These are phyloP conservation scores for Pichia paraexigua DNA, from an alignment of 805 yeast genomes.

Conservation along the genomic window DNA sequence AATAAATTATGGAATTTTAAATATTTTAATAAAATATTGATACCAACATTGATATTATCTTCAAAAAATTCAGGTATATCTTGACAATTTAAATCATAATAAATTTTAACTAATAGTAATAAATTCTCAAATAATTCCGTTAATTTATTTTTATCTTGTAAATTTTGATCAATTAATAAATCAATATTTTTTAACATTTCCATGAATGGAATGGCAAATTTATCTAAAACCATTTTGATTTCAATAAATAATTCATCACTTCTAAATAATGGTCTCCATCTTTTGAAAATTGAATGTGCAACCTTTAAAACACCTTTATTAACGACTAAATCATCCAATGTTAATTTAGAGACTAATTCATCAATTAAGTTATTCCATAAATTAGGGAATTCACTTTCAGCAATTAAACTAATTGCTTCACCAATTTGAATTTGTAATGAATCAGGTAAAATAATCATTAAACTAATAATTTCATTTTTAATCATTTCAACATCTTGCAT, in stretches of 20 bases:
- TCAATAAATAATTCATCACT: conserved; percentile 85
- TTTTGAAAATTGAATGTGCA: conserved; percentile 90
- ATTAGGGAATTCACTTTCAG: conserved; percentile 93
- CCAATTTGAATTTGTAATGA: conserved; percentile 88
- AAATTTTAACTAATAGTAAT: conserved; percentile 66
- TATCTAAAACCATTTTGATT: conserved; percentile 76
- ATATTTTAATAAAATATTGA: conserved; percentile 78
- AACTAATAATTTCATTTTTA: conserved; percentile 69
- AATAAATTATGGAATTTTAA: conserved; percentile 50
- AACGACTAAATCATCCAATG: conserved; percentile 55
- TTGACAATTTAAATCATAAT: conserved; percentile 92
- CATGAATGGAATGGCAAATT: conserved; percentile 75
- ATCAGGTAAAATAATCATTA: conserved; percentile 78
- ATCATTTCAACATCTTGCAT: conserved; percentile 55
- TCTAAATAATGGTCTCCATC: conserved; percentile 93
- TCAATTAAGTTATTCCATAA: conserved; percentile 76
- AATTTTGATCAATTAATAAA: conserved; percentile 42
- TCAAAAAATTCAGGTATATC: conserved; percentile 98
- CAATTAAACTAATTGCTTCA: conserved; percentile 85
- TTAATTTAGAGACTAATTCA: conserved; percentile 60
- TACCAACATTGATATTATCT: conserved; percentile 70
- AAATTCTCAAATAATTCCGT: conserved; percentile 59
- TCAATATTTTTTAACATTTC: conserved; percentile 63
- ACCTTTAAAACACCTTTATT: conserved; percentile 85
- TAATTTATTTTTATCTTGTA: conserved; percentile 42